Conservation (phyloP, 805 yeast species). For the Lipomyces yamadae region DNA sequence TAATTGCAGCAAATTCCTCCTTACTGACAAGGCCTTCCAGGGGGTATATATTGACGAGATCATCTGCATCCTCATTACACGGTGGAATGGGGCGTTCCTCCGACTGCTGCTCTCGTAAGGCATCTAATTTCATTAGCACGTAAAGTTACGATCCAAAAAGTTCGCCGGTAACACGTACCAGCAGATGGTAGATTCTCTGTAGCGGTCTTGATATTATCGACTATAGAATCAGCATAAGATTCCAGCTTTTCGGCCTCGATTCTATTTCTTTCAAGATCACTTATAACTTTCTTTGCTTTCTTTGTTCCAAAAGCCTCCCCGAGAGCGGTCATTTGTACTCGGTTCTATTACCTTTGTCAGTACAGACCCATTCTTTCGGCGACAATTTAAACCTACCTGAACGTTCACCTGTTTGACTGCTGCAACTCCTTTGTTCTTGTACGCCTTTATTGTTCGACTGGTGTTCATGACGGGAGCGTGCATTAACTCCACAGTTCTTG, state of each 20-base stretch:
- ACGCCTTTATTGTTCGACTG: constrained; percentile 64
- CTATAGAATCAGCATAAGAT: constrained; percentile 75
- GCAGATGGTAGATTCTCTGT: constrained; percentile 77
- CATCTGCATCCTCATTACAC: constrained; percentile 76
- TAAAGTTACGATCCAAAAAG: neutral
- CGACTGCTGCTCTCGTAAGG: constrained; percentile 61
- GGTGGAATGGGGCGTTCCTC: constrained; percentile 83
- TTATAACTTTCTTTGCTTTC: constrained; percentile 89
- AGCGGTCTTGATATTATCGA: constrained; percentile 72
- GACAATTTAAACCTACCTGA: constrained; percentile 38
- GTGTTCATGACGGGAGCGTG: constrained; percentile 67
- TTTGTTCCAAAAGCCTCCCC: constrained; percentile 98
- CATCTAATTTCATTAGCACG: constrained; percentile 43
- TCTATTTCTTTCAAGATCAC: constrained; percentile 77
- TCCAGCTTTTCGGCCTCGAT: constrained; percentile 83
- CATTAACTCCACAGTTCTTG: constrained; percentile 65
- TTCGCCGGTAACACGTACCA: constrained; percentile 12
- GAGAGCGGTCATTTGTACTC: constrained; percentile 74
- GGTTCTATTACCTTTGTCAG: constrained; percentile 49
- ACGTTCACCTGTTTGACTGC: constrained; percentile 60
- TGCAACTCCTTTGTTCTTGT: constrained; percentile 64
- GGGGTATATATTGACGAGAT: constrained; percentile 83
- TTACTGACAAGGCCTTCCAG: constrained; percentile 69
- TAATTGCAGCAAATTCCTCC: constrained; percentile 64
- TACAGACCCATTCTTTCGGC: constrained; percentile 61